Evolutionary conservation across 2,329 filamentous ascomycete genomes (phyloP).

Genomic region (Hypomyces rosellus): DNA sequence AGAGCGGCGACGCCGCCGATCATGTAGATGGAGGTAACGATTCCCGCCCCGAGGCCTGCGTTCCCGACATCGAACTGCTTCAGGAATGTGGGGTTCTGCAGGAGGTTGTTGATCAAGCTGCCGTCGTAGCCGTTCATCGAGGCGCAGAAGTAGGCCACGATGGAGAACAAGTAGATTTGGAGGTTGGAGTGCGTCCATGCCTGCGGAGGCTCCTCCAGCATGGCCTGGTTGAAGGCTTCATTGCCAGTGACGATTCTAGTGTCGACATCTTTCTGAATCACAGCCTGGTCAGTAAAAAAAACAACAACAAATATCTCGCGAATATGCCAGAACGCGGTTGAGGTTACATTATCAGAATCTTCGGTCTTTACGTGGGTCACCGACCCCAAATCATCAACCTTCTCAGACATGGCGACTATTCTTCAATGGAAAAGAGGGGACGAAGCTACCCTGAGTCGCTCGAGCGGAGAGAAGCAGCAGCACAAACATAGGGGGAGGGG

Average conservation of each 20-base stretch:
- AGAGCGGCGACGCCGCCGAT: slow-evolving; percentile 44
- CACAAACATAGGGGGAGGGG: neutral
- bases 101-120: slow-evolving; percentile 43
- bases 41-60: slow-evolving; percentile 42
- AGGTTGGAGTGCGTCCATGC: slow-evolving; percentile 33
- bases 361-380: neutral
- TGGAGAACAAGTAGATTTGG: slow-evolving; percentile 37
- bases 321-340: no score
- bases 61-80: slow-evolving; percentile 34
- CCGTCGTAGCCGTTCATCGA: slow-evolving; percentile 48
- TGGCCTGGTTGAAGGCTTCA: slow-evolving; percentile 42
- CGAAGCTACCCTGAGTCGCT: neutral
- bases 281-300: no score
- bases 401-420: neutral
- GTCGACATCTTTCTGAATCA: neutral
- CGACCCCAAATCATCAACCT: neutral
- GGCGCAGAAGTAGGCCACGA: slow-evolving; percentile 43
- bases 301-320: no score
- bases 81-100: slow-evolving; percentile 36
- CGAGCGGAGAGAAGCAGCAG: neutral
- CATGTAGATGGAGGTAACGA: slow-evolving; percentile 47
- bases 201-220: slow-evolving; percentile 45
- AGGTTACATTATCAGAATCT: neutral
- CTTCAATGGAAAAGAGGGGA: neutral
- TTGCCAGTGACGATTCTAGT: slow-evolving; percentile 14